phyloP scores from a whole-genome alignment of 2,329 filamentous ascomycete species.

The Pestalotiopsis sp. region DNA sequence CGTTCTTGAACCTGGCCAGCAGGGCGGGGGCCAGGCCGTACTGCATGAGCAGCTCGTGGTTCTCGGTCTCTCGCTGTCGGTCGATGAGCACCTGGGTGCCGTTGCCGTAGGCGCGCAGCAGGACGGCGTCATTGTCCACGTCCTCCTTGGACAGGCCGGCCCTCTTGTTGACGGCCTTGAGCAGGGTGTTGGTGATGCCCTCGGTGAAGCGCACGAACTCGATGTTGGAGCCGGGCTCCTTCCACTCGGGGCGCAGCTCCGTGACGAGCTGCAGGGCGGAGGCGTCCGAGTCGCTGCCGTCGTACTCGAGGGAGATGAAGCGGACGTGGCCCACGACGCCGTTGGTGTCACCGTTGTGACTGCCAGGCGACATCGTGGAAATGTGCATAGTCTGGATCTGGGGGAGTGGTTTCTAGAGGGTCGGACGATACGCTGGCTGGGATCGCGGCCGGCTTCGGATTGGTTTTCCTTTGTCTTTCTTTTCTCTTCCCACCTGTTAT shows the following conservation, averaged over 20 bases:
- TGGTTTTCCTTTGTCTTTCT: neutral
- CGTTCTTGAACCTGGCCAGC: constrained; percentile 91
- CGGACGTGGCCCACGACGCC: constrained; percentile 48
- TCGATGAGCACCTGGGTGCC: constrained; percentile 96
- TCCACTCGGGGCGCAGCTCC: constrained; percentile 82
- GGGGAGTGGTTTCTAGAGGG: neutral
- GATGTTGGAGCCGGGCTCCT: constrained; percentile 68
- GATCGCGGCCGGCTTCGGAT: neutral
- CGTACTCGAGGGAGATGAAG: constrained; percentile 76
- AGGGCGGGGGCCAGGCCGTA: constrained; percentile 82
- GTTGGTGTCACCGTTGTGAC: constrained; percentile 24
- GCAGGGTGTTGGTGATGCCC: constrained; percentile 93
- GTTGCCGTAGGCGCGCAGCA: constrained; percentile 91
- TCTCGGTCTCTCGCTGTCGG: constrained; percentile 77
- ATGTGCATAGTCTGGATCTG: neutral
- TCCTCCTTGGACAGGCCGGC: constrained; percentile 63
- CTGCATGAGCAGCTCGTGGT: constrained; percentile 84
- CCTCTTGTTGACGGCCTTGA: constrained; percentile 72
- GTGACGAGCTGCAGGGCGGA: constrained; percentile 80
- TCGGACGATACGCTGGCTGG: neutral
- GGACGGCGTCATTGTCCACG: constrained; percentile 70
- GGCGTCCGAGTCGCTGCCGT: constrained; percentile 71
- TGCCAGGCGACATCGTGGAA: constrained; percentile 23
- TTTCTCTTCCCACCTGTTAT: neutral
- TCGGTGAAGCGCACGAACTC: constrained; percentile 93